Conservation (phyloP, 2,329 filamentous ascomycete species). For the Colletotrichum kahawae region DNA sequence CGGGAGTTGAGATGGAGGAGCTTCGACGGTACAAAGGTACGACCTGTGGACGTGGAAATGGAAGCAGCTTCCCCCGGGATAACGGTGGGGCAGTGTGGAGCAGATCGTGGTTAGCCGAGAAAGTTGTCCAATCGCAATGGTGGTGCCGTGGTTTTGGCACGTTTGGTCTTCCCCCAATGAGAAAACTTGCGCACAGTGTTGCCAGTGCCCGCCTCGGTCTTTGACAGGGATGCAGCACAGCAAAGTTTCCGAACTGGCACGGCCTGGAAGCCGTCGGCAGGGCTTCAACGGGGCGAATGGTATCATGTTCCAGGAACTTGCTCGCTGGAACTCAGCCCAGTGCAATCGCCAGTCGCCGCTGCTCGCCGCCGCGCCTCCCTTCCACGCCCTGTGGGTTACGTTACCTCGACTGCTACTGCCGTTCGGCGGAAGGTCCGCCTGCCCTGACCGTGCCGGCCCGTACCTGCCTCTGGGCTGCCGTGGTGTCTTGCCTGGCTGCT, state of each 20-base stretch:
- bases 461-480: not conserved
- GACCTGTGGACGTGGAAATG: not conserved
- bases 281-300: not conserved
- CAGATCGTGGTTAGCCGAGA: not conserved
- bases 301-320: not conserved
- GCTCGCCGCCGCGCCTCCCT: not conserved
- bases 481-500: not conserved
- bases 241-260: not conserved
- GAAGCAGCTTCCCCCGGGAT: not conserved
- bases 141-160: not conserved
- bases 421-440: not conserved
- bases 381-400: not conserved
- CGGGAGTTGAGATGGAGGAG: constrained; percentile 5
- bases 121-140: constrained; percentile 7
- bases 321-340: not conserved
- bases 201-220: not conserved
- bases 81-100: not conserved
- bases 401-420: not conserved
- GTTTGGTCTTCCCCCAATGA: not conserved
- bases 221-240: not conserved
- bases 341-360: not conserved
- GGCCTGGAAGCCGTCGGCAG: not conserved
- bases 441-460: not conserved
- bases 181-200: constrained; percentile 11
- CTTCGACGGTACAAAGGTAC: not conserved